Conservation (phyloP, 179 eudicot genomes). For the Beta macrorhiza region DNA sequence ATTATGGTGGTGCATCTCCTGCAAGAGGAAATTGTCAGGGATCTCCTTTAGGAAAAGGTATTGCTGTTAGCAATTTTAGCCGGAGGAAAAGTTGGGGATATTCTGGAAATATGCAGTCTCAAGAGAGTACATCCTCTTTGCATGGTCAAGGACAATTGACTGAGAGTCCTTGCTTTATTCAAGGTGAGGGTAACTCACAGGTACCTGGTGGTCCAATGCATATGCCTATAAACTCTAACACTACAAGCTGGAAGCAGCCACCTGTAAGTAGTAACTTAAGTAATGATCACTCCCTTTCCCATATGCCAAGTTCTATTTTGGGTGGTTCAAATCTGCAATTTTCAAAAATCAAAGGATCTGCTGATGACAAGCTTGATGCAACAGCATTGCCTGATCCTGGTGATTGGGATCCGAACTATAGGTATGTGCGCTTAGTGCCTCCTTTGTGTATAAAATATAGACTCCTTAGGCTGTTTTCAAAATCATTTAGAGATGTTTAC, state of each 20-base stretch:
- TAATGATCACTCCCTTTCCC: constrained; percentile 43
- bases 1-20: constrained; percentile 79
- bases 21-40: constrained; percentile 80
- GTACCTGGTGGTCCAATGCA: constrained; percentile 47
- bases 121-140: constrained; percentile 53
- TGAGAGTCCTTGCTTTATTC: constrained; percentile 45
- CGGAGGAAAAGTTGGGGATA: constrained; percentile 70
- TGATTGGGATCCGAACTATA: constrained; percentile 99
- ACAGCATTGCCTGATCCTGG: constrained; percentile 77
- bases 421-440: constrained; percentile 45
- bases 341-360: constrained; percentile 39
- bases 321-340: constrained; percentile 40
- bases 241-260: constrained; percentile 55
- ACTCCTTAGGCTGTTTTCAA: neutral
- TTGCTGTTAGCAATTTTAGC: constrained; percentile 60
- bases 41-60: constrained; percentile 82
- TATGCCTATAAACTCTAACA: constrained; percentile 48
- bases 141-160: constrained; percentile 57
- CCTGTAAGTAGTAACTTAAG: constrained; percentile 45
- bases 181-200: constrained; percentile 51
- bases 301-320: constrained; percentile 32
- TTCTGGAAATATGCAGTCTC: constrained; percentile 54
- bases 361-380: constrained; percentile 54
- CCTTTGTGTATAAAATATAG: neutral
- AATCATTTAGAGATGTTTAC: neutral